Evolutionary conservation across 257 asterid species (phyloP).

Genomic region (Nicotiana knightiana): DNA sequence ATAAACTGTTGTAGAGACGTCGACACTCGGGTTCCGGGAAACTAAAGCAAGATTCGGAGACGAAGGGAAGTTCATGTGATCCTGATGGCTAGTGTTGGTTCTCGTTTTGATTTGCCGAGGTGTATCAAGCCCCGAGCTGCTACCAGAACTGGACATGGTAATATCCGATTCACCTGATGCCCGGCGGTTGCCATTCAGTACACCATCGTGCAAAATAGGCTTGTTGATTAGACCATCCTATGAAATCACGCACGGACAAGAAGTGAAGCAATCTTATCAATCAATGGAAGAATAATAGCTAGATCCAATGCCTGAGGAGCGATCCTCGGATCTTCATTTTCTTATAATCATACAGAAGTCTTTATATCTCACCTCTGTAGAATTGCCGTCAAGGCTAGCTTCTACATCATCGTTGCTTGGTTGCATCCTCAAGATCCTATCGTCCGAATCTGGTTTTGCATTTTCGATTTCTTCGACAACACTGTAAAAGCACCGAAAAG

Average conservation of each 20-base stretch:
- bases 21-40: neutral
- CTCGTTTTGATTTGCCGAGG: constrained; percentile 46
- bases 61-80: constrained; percentile 20
- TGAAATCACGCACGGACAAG: neutral
- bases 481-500: constrained; percentile 25
- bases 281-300: neutral
- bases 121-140: constrained; percentile 58
- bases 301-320: neutral
- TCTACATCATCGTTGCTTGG: constrained; percentile 41
- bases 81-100: constrained; percentile 23
- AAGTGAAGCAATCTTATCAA: neutral
- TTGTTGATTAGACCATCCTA: neutral
- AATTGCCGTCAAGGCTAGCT: constrained; percentile 26
- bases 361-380: constrained; percentile 42
- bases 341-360: neutral
- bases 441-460: constrained; percentile 36
- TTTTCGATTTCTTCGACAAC: constrained; percentile 54
- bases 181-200: constrained; percentile 13
- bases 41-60: constrained; percentile 20
- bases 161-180: constrained; percentile 82
- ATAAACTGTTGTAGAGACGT: constrained; percentile 14
- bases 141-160: constrained; percentile 74
- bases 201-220: neutral
- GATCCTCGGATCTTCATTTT: neutral
- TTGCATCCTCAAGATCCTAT: constrained; percentile 58